Base-by-base conservation (phyloP, 768 basidiomycete genomes). In the Sarcodon aspratus region DNA sequence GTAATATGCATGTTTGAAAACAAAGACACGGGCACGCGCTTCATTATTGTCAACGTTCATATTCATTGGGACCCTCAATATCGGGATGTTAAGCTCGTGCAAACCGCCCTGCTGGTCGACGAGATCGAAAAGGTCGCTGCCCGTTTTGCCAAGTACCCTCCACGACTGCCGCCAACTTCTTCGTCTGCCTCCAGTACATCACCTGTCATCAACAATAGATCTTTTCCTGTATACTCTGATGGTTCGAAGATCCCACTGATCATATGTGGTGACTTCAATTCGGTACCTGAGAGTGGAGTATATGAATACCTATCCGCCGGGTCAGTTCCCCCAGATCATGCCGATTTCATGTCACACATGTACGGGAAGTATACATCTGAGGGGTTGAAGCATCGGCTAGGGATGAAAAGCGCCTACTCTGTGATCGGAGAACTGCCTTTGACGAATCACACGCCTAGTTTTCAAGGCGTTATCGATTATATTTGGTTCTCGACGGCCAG, bases 221-320 rank as follows among this genome's bases (percentile, higher is more conserved):
- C 76, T 11, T 74, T 78, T 18, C 90, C 90, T 13, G 60, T 67
- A 17, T 97, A 97, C 62, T 56, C 78, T 10, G 91, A 95, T 59
- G 90, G 85, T 13, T 74, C 75, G 45, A 89, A 90, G 72, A 96
- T 98, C 61, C 95, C 96, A 8, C 65, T 86, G 52, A 76, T 99
- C 63, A 70, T 97, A 50, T 88, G 86, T 57, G 92, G 93, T n/a
- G 96, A 99, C 68, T 93, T 85, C 71, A 99, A 99, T 71, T 95
- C 92, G 45, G 67, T 82, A 2, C 86, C 90, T 1, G 69, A 70
- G 9, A 91, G 88, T 33, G 92, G 92, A 6, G 88, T 98, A 15
- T 96, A 89, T 70, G 90, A 98, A 57, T 93, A 86, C 71, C 64
- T 98, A 47, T 74, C 84, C 21, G 78, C 71, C 8, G 95, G 96